phyloP scores from a whole-genome alignment of 768 basidiomycete species.

The Ramaria sp. region DNA sequence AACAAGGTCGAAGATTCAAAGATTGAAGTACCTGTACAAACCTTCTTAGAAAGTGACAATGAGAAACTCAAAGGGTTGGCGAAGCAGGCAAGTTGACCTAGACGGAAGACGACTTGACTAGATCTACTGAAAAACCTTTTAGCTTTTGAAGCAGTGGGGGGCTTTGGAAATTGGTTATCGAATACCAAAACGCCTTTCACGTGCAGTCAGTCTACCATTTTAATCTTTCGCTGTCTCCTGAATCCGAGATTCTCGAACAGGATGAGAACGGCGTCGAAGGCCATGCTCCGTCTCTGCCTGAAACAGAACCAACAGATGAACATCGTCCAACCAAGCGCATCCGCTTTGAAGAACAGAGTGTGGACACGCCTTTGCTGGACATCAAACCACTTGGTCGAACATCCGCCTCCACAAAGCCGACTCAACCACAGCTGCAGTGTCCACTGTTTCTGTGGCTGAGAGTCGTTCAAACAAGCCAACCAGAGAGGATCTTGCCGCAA shows the following conservation, averaged over 20 bases:
- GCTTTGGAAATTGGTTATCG: constrained; percentile 67
- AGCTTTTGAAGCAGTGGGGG: constrained; percentile 79
- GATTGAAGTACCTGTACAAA: constrained; percentile 53
- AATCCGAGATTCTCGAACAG: constrained; percentile 7
- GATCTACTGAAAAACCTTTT: not conserved
- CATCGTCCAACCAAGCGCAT: constrained; percentile 10
- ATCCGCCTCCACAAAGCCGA: not conserved
- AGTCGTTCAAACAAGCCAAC: constrained; percentile 17
- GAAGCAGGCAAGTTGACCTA: constrained; percentile 35
- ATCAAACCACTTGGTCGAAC: constrained; percentile 19
- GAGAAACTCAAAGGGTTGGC: constrained; percentile 47
- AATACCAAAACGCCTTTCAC: constrained; percentile 65
- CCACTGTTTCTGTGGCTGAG: not conserved
- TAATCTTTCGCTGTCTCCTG: not conserved
- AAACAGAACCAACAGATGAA: constrained; percentile 1
- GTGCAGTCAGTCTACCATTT: constrained; percentile 19
- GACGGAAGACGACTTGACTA: not conserved
- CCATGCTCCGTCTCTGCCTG: not conserved
- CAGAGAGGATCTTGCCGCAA: constrained; percentile 24
- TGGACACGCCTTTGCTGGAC: constrained; percentile 7
- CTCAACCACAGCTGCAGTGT: not conserved
- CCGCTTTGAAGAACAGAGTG: constrained; percentile 11
- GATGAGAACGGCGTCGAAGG: constrained; percentile 18
- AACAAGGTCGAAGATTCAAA: constrained; percentile 89
- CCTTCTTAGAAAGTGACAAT: constrained; percentile 42